These are phyloP conservation scores for Penicillium corylophilum DNA, from an alignment of 2,329 filamentous ascomycete species.

Conservation along the genomic window DNA sequence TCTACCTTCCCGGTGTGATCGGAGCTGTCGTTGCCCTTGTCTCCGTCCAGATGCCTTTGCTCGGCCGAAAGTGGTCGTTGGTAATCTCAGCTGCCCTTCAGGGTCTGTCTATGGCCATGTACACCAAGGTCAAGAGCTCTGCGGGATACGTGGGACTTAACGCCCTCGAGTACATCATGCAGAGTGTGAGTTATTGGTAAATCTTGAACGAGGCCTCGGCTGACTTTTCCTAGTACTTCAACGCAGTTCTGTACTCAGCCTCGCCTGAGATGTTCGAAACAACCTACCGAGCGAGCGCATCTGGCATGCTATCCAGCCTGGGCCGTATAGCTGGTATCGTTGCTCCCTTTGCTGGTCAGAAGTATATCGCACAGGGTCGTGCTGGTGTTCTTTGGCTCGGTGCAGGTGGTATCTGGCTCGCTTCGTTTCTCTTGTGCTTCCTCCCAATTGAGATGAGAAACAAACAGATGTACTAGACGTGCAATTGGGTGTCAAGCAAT, in stretches of 20 bases:
- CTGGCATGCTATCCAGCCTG: constrained; percentile 11
- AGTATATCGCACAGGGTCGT: constrained; percentile 8
- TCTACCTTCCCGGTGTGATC: constrained; percentile 13
- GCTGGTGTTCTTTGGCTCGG: constrained; percentile 13
- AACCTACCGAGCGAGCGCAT: constrained; percentile 9
- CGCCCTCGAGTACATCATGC: constrained; percentile 16
- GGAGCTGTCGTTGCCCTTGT: constrained; percentile 11
- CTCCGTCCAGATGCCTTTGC: constrained; percentile 11
- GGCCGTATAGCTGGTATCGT: constrained; percentile 10
- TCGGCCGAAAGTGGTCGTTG: constrained; percentile 14
- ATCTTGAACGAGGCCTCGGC: not conserved
- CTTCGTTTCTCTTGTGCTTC: constrained; percentile 11
- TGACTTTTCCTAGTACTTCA: constrained; percentile 4
- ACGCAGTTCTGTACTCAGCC: constrained; percentile 9
- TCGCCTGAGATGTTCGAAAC: constrained; percentile 11
- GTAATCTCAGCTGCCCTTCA: constrained; percentile 10
- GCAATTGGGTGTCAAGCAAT: too few species aligned
- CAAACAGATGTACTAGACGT: constrained; percentile 10
- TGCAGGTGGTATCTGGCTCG: constrained; percentile 12
- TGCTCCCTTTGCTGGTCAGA: constrained; percentile 9
- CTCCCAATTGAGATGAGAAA: constrained; percentile 12
- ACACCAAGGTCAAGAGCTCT: constrained; percentile 12
- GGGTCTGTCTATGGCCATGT: constrained; percentile 15
- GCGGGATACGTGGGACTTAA: constrained; percentile 12
- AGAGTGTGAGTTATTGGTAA: constrained; percentile 3